Conservation (phyloP, 2,329 filamentous ascomycete genomes). For the Colletotrichum acutatum region DNA sequence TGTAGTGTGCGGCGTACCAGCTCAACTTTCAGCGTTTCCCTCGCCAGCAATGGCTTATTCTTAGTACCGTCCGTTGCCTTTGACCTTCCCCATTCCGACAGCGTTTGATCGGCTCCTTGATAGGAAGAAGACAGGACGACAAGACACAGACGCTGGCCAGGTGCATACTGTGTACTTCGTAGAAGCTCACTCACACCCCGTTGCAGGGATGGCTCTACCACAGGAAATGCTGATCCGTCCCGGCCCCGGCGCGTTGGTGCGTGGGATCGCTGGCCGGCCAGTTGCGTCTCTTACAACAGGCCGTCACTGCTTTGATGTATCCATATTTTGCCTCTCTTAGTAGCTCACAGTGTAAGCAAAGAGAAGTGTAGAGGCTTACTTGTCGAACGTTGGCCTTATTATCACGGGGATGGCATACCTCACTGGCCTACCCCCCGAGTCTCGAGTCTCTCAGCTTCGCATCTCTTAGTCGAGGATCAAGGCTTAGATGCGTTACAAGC, state of each 20-base stretch:
- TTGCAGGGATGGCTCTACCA: conserved; percentile 8
- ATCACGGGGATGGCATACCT: background rate
- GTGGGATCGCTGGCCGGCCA: conserved; percentile 18
- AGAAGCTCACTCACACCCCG: conserved; percentile 3
- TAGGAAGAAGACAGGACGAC: conserved; percentile 32
- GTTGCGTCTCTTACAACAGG: background rate
- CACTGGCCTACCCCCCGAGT: background rate
- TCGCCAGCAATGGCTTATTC: conserved; percentile 32
- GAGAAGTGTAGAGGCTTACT: background rate
- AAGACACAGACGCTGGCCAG: background rate
- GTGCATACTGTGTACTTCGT: no score
- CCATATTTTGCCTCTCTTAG: background rate
- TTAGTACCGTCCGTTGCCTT: conserved; percentile 19
- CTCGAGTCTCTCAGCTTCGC: background rate
- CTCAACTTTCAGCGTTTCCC: conserved; percentile 20
- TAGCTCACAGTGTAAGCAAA: background rate
- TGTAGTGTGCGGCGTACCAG: conserved; percentile 9
- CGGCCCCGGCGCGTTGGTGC: conserved; percentile 11
- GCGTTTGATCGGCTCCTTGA: conserved; percentile 33
- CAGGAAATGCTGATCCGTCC: conserved; percentile 22
- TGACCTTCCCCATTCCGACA: conserved; percentile 21
- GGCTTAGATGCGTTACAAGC: conserved; percentile 8
- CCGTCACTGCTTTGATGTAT: background rate
- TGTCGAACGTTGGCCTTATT: background rate
- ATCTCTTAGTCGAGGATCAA: background rate